phyloP scores from a whole-genome alignment of 1,139 yeast genomes.

The Nakaseomyces nivariensis region DNA sequence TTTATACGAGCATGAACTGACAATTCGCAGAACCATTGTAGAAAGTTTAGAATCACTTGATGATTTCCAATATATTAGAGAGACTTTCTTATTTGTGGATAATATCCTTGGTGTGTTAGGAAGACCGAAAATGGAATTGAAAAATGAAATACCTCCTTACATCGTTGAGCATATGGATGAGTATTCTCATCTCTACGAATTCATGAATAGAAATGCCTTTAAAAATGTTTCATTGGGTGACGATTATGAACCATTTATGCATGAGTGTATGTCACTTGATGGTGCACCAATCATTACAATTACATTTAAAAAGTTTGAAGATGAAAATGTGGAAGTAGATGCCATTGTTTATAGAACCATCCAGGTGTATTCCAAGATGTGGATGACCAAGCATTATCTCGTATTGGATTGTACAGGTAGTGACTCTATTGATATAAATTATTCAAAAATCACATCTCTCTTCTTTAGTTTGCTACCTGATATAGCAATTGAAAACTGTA shows the following conservation, averaged over 20 bases:
- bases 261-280: conserved; percentile 57
- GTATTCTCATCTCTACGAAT: conserved; percentile 54
- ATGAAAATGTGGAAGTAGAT: conserved; percentile 42
- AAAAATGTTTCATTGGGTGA: conserved; percentile 36
- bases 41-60: conserved; percentile 20
- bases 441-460: conserved; percentile 23
- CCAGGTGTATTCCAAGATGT: conserved; percentile 59
- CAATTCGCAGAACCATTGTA: conserved; percentile 38
- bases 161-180: conserved; percentile 41
- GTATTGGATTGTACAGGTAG: conserved; percentile 65
- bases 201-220: conserved; percentile 59
- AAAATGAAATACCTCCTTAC: conserved; percentile 45
- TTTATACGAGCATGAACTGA: conserved; percentile 50
- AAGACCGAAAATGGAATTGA: conserved; percentile 37
- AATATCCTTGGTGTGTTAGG: conserved; percentile 31
- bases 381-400: conserved; percentile 58
- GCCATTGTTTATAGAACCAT: conserved; percentile 53
- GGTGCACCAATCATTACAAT: conserved; percentile 62
- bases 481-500: conserved; percentile 45
- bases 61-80: conserved; percentile 19
- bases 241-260: conserved; percentile 37
- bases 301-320: conserved; percentile 36
- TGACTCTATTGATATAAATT: conserved; percentile 23
- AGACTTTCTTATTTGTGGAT: conserved; percentile 25
- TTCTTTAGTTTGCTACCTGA: conserved; percentile 38